These are phyloP conservation scores for Chrysosphaeria jannelii DNA, from an alignment of 2,329 filamentous ascomycete species.

Conservation along the genomic window DNA sequence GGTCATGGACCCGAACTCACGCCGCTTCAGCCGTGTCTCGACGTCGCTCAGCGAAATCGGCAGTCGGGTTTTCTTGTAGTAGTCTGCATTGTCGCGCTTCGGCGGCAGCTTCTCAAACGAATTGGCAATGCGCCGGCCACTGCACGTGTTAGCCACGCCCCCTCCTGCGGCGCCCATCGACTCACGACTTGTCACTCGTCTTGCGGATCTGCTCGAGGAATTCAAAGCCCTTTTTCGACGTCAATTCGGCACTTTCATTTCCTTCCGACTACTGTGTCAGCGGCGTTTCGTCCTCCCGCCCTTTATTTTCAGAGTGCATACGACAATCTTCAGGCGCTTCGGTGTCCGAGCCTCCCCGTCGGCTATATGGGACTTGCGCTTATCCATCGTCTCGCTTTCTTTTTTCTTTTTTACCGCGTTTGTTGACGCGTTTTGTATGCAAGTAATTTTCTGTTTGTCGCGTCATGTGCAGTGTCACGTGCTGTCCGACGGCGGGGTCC, in stretches of 20 bases:
- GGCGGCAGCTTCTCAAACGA: conserved; percentile 46
- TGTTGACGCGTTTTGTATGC: too few species aligned
- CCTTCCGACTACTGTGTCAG: neutral
- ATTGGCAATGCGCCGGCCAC: conserved; percentile 25
- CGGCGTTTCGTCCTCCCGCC: neutral
- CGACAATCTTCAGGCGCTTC: conserved; percentile 21
- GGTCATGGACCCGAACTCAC: conserved; percentile 39
- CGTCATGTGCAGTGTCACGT: too few species aligned
- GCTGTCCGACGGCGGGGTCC: too few species aligned
- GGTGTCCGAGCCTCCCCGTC: conserved; percentile 20
- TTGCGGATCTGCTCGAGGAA: conserved; percentile 48
- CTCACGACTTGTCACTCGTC: conserved; percentile 58
- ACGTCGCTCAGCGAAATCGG: conserved; percentile 54
- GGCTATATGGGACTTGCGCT: conserved; percentile 7
- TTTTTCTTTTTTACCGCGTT: too few species aligned
- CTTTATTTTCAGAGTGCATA: conserved; percentile 7
- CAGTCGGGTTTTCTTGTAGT: conserved; percentile 48
- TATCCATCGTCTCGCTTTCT: too few species aligned
- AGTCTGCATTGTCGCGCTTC: conserved; percentile 32
- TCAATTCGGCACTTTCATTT: conserved; percentile 35
- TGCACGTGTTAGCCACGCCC: neutral
- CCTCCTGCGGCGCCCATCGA: conserved; percentile 3
- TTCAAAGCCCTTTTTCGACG: conserved; percentile 36
- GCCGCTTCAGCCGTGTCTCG: conserved; percentile 39
- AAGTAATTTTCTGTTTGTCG: too few species aligned